A percentile compares a stretch with the other conserved stretches of the same genome.
Evolutionary conservation across 305 asterid genomes (phyloP).

Genomic region (Fraxinus nigra): DNA sequence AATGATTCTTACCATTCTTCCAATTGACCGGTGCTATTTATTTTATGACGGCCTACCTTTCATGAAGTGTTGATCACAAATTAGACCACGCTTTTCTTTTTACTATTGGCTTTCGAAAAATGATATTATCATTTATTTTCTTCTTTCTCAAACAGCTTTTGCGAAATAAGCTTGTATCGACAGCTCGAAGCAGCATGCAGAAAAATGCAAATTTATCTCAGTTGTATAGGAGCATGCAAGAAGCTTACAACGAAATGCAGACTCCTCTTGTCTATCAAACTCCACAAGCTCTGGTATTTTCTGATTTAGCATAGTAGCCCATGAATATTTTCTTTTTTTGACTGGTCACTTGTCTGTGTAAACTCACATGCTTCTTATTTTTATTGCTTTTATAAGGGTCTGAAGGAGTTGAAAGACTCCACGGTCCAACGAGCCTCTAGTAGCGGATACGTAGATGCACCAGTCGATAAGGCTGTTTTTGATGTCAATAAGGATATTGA

Average conservation of each 20-base stretch:
- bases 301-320: background rate
- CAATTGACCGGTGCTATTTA: background rate
- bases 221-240: constrained; percentile 69
- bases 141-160: constrained; percentile 56
- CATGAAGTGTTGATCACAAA: background rate
- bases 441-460: constrained; percentile 9
- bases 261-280: constrained; percentile 82
- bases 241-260: constrained; percentile 82
- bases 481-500: constrained; percentile 33
- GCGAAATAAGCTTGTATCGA: constrained; percentile 79
- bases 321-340: background rate
- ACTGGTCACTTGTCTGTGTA: background rate
- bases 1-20: background rate
- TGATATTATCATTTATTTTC: background rate
- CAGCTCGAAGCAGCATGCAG: constrained; percentile 64
- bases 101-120: background rate
- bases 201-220: constrained; percentile 73
- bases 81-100: background rate
- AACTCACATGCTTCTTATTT: background rate
- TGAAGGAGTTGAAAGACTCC: constrained; percentile 31
- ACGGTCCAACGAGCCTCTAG: constrained; percentile 23
- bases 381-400: constrained; percentile 14
- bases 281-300: constrained; percentile 63
- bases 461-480: constrained; percentile 27
- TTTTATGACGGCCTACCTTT: background rate